Evolutionary conservation across 345 rosid species (phyloP).

Genomic region (Eucalyptus marginata): DNA sequence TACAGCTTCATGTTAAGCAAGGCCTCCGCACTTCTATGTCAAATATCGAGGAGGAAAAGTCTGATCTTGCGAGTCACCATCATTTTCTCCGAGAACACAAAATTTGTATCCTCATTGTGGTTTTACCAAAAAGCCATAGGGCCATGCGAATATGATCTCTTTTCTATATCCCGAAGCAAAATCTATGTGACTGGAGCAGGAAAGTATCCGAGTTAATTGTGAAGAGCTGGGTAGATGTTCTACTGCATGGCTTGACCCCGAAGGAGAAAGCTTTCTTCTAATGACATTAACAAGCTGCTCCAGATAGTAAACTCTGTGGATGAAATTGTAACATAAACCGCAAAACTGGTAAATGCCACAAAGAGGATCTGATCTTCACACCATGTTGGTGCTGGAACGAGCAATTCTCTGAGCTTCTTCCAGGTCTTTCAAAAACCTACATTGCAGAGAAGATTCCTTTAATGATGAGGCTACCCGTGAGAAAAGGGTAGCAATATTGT

Average conservation of each 20-base stretch:
- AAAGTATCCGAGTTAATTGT: background rate
- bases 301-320: background rate
- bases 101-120: background rate
- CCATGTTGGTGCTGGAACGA: conserved; percentile 33
- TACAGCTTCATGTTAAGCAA: background rate
- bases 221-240: background rate
- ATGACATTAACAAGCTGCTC: background rate
- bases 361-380: background rate
- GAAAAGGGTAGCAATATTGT: background rate
- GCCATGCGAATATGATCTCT: background rate
- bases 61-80: background rate
- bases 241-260: background rate
- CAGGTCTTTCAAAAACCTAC: conserved; percentile 82
- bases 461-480: background rate
- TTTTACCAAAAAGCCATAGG: background rate
- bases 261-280: background rate
- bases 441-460: background rate
- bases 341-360: background rate
- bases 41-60: background rate
- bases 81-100: background rate
- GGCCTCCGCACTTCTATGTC: background rate
- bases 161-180: background rate
- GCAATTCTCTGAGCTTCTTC: conserved; percentile 85
- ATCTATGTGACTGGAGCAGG: background rate
- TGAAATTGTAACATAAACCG: background rate